Evolutionary conservation across 2,329 filamentous ascomycete genomes (phyloP), one percentile per base, ranked within the genome.

Genomic region (Bipolaris gigantea): DNA sequence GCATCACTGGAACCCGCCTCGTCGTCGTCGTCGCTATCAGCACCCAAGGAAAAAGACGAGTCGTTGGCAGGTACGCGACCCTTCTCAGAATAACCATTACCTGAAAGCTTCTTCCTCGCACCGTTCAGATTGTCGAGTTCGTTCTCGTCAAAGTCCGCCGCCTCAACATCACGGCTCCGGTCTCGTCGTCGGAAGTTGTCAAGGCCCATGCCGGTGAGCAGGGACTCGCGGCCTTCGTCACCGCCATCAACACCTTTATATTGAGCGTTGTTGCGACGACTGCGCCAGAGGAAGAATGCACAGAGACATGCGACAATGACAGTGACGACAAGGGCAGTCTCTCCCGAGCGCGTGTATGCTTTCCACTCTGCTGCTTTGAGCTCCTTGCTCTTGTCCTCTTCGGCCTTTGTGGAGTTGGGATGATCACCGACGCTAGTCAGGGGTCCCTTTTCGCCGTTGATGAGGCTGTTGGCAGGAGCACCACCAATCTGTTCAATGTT

Each of bases 401-500:
- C 84, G n/a, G 82, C 84, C 13, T 80, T 80, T 23, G 84, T 91
- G 59, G 83, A 86, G 71, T 89, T 89, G 3, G 85, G 83, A 42
- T 89, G 86, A 30, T 84, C 87, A 44, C 89, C 89, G 2, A 94
- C 89, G 16, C 87, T 89, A 1, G 89, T 92, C 63, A 90, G 83
- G 5, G 85, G 86, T 1, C 89, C 85, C 72, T 92, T 91, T 73
- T 95, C 90, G 51, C 92, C 92, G 69, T 96, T 92, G 51, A 96
- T 88, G 30, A 84, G 83, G 53, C 87, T 92, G 73, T 96, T 89
- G 1, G 87, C 83, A 0, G 92, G 90, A 47, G 79, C 78, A 46
- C 90, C 92, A 54, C 93, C 93, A 61, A 97, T 95, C 68, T 84
- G 88, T 64, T 85, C 89, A 62, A 97, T 95, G 70, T 97, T 92